Conservation (phyloP, 2,329 filamentous ascomycete genomes). For the Neopestalotiopsis clavispora region DNA sequence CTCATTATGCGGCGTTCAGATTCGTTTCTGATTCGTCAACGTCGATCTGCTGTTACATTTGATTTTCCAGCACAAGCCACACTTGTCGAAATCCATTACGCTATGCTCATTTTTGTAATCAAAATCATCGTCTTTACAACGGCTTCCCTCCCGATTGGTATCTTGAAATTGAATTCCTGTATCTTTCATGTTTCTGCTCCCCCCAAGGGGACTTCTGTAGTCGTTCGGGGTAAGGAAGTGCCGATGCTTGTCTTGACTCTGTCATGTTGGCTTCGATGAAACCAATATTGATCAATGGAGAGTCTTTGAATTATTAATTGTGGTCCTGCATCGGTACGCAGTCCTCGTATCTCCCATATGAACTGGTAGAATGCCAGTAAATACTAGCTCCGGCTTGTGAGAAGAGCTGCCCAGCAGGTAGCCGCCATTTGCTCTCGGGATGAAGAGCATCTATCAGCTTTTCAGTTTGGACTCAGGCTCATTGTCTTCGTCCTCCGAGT, state of each 20-base stretch:
- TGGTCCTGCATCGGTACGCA: neutral
- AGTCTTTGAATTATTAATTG: neutral
- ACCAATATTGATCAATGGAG: neutral
- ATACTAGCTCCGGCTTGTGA: neutral
- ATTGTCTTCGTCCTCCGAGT: conserved; percentile 25
- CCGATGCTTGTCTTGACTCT: neutral
- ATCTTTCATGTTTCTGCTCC: neutral
- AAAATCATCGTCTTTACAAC: neutral
- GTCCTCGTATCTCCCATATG: neutral
- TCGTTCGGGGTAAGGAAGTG: neutral
- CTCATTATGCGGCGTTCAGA: neutral
- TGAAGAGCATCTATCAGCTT: neutral
- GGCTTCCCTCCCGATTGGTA: neutral
- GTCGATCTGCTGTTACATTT: neutral
- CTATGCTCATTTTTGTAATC: neutral
- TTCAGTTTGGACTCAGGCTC: neutral
- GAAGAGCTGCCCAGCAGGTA: neutral
- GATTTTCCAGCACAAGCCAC: neutral
- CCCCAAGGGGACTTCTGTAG: neutral
- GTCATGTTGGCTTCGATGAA: neutral
- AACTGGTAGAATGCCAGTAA: neutral
- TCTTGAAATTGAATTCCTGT: neutral
- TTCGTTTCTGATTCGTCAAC: neutral
- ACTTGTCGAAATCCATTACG: neutral
- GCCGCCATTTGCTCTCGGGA: neutral